These are phyloP conservation scores for Aspergillus novofumigatus DNA, from an alignment of 2,329 filamentous ascomycete species.

Conservation along the genomic window DNA sequence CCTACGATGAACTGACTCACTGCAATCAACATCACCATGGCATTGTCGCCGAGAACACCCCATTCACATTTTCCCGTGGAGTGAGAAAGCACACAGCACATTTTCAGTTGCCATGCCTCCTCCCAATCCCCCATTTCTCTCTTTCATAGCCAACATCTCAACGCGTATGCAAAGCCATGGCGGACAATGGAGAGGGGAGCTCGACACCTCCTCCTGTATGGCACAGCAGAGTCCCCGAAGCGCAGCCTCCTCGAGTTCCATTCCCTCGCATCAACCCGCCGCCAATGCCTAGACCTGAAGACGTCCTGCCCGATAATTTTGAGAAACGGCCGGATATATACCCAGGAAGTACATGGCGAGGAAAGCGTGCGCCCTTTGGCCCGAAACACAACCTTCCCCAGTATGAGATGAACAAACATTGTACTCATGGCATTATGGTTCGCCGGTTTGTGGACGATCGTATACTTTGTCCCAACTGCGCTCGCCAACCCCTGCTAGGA, in stretches of 20 bases:
- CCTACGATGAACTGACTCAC: neutral
- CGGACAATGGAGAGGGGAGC: neutral
- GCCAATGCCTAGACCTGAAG: neutral
- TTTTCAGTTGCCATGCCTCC: neutral
- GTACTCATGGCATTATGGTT: slow-evolving; percentile 60
- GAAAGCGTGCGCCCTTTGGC: neutral
- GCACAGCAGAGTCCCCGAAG: neutral
- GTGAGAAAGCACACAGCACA: neutral
- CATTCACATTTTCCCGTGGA: neutral
- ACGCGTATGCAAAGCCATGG: neutral
- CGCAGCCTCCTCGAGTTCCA: neutral
- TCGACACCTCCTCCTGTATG: neutral
- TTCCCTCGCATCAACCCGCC: neutral
- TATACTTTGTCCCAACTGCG: slow-evolving; percentile 57
- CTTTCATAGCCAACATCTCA: neutral
- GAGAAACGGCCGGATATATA: neutral
- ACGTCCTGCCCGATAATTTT: neutral
- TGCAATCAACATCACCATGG: neutral
- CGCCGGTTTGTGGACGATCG: slow-evolving; percentile 53
- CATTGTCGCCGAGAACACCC: neutral
- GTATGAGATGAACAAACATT: neutral
- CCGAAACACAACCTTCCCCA: neutral
- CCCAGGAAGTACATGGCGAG: neutral
- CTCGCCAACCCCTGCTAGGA: slow-evolving; percentile 53
- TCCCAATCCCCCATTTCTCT: neutral